Base-by-base conservation (phyloP, 495 filamentous ascomycete genomes). In the Daldinia concentrica region DNA sequence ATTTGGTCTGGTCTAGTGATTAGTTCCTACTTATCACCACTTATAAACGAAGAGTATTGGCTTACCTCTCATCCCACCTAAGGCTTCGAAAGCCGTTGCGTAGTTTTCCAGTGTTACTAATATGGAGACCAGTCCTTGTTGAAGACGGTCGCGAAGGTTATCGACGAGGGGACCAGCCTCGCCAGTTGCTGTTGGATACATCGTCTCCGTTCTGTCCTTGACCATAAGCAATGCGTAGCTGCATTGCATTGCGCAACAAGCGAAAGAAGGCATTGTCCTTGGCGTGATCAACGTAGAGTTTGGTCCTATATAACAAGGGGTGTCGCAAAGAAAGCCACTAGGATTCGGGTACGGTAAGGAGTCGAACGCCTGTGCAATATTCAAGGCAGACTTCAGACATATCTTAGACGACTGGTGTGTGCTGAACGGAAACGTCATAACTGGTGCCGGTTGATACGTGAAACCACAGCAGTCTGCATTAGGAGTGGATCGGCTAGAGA, bases 141-240 rank as follows among this genome's bases (percentile, higher is more conserved):
- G 79, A n/a, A 90, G 73, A 55, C 86, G 84, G 29, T 83, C 81
- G n/a, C 84, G 79, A 1, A 88, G 71, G 45, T 75, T 79, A 17
- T 79, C 77, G 22, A 83, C 83, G 0, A 81, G 81, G 3, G 80
- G 71, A 58, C 76, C 74, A n/a, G 69, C 70, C 43, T 69, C 66
- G n/a, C 76, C 62, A 14, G 78, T 78, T 60, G 75, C 69, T 17
- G 73, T 75, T 1, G 78, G 73, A 17, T 83, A 83, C 8, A 79
- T 77, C 14, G 83, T 81, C 32, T 84, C 84, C 15, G 83, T 86
- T 56, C 82, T 81, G 15, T 85, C 79, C 22, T 83, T 82, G 3
- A 84, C 80, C 87, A 90, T 90, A 24, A 89, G 80, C 75, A 90
- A 80, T 7, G 86, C 86, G 66, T 90, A 90, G 65, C 85, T 87